A percentile compares a stretch with the other conserved stretches of the same genome.
Conservation (phyloP, 371 early-diverging fungal genomes). For the Rhizopus stolonifer region DNA sequence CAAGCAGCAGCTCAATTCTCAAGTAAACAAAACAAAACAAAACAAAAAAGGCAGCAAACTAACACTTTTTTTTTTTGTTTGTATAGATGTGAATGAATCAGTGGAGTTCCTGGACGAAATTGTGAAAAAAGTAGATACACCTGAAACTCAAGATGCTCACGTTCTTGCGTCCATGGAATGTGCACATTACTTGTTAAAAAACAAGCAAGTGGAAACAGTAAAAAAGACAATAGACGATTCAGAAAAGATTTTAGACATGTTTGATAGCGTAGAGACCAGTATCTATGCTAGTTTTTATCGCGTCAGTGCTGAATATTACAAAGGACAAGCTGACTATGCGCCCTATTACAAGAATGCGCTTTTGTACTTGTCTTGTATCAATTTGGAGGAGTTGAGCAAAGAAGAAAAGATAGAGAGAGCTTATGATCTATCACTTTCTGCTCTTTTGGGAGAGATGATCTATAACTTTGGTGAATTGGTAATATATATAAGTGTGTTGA, state of each 20-base stretch:
- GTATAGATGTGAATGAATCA: constrained; percentile 61
- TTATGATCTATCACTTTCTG: constrained; percentile 88
- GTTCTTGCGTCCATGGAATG: constrained; percentile 85
- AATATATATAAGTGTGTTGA: constrained; percentile 17
- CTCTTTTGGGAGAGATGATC: constrained; percentile 90
- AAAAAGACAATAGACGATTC: constrained; percentile 83
- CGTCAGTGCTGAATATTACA: constrained; percentile 94
- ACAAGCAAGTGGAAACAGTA: constrained; percentile 76
- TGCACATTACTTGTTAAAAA: constrained; percentile 77
- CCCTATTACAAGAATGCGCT: constrained; percentile 94
- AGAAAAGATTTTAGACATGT: constrained; percentile 78
- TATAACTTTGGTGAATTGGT: constrained; percentile 99
- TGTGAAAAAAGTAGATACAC: constrained; percentile 68
- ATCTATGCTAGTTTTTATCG: constrained; percentile 94
- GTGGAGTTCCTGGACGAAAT: constrained; percentile 66
- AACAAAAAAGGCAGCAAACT: no score
- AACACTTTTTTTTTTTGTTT: no score
- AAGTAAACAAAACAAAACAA: constrained; percentile 47
- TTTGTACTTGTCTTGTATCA: constrained; percentile 89
- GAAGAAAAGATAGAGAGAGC: constrained; percentile 85
- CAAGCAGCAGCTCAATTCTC: constrained; percentile 74
- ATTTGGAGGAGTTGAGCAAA: constrained; percentile 72
- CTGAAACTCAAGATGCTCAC: constrained; percentile 77
- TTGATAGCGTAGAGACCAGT: constrained; percentile 82
- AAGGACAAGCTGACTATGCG: constrained; percentile 90